phyloP scores from a whole-genome alignment of 805 yeast genomes.

The Helenozyma rhizophorensis region DNA sequence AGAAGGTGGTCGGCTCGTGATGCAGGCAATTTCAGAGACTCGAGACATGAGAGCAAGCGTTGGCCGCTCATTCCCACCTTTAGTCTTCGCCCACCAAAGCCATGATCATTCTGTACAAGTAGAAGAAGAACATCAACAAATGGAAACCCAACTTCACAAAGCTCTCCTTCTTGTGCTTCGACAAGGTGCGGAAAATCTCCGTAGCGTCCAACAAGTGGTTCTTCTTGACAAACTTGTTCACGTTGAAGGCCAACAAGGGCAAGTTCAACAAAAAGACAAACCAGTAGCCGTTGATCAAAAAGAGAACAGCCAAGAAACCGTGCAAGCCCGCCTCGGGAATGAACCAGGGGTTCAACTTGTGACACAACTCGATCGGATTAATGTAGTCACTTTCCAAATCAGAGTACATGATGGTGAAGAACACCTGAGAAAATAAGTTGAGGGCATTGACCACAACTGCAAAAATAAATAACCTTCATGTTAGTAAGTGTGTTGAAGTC shows the following conservation, averaged over 20 bases:
- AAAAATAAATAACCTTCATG: slow-evolving; percentile 54
- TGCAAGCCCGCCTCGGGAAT: slow-evolving; percentile 88
- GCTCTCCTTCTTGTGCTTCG: slow-evolving; percentile 89
- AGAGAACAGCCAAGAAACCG: slow-evolving; percentile 61
- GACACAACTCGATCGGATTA: slow-evolving; percentile 95
- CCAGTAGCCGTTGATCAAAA: slow-evolving; percentile 90
- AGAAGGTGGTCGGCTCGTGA: too few species aligned
- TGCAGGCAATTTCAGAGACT: too few species aligned
- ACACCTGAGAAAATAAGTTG: slow-evolving; percentile 87
- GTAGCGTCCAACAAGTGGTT: slow-evolving; percentile 92
- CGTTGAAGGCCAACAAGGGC: slow-evolving; percentile 83
- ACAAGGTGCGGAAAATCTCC: slow-evolving; percentile 90
- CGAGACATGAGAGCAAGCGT: too few species aligned
- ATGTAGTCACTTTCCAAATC: slow-evolving; percentile 95
- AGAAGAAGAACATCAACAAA: slow-evolving; percentile 88
- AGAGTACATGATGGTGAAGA: slow-evolving; percentile 91
- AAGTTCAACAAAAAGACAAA: slow-evolving; percentile 75
- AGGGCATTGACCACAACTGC: slow-evolving; percentile 84
- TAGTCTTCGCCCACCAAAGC: slow-evolving; percentile 71
- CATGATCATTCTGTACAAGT: slow-evolving; percentile 93
- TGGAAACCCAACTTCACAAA: slow-evolving; percentile 90
- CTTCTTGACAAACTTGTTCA: slow-evolving; percentile 71
- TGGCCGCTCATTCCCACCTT: too few species aligned
- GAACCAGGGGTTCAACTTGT: slow-evolving; percentile 82
- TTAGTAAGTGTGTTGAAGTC: too few species aligned